Evolutionary conservation across 345 rosid species (phyloP).

Genomic region (Salix suchowensis): DNA sequence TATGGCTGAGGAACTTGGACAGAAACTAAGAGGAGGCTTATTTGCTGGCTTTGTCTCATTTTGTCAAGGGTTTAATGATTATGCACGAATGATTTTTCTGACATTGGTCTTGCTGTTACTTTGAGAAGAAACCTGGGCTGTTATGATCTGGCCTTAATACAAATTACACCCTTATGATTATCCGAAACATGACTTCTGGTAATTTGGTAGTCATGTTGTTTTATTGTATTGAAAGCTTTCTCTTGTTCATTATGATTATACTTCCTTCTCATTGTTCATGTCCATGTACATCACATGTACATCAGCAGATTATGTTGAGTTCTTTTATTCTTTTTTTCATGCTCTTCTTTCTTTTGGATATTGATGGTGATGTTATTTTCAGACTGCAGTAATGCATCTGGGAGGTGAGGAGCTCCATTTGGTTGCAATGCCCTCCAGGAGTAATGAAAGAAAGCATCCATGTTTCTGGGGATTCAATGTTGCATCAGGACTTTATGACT

Average conservation of each 20-base stretch:
- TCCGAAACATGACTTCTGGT: neutral
- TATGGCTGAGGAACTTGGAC: neutral
- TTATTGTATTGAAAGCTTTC: neutral
- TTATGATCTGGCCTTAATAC: neutral
- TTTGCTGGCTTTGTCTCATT: neutral
- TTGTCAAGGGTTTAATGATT: neutral
- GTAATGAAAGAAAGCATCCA: slow-evolving; percentile 45
- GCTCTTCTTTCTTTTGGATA: neutral
- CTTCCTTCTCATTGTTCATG: neutral
- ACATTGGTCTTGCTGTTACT: neutral
- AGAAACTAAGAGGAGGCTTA: neutral
- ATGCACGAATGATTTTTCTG: neutral
- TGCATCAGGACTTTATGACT: slow-evolving; percentile 63
- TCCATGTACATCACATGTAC: neutral
- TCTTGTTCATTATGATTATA: neutral
- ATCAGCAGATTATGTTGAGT: neutral
- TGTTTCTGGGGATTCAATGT: slow-evolving; percentile 91
- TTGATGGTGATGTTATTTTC: slow-evolving; percentile 23
- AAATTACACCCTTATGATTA: neutral
- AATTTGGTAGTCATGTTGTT: neutral
- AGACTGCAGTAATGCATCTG: slow-evolving; percentile 84
- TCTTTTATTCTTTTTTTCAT: neutral
- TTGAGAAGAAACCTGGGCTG: neutral
- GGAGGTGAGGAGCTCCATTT: slow-evolving; percentile 89
- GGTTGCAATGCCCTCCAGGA: slow-evolving; percentile 78